These are phyloP conservation scores for Linnemannia exigua DNA, from an alignment of 192 early-diverging fungal genomes.

Conservation along the genomic window DNA sequence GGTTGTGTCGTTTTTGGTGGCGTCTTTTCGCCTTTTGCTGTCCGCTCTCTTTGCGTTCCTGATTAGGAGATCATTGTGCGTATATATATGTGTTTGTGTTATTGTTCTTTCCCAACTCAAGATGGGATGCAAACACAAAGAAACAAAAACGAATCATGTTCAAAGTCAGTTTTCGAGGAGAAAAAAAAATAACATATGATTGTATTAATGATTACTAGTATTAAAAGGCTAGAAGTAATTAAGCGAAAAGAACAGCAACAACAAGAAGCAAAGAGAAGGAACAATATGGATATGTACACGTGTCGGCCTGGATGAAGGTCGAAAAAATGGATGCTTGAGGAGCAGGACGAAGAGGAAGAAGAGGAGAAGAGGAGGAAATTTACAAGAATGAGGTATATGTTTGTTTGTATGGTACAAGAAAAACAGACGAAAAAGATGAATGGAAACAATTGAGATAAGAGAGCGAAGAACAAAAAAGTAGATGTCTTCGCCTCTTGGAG, in stretches of 20 bases:
- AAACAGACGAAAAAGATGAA: not conserved
- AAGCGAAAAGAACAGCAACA: not conserved
- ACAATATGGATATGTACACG: conserved; percentile 2
- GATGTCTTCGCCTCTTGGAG: not conserved
- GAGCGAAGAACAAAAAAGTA: not conserved
- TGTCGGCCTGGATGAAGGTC: not conserved
- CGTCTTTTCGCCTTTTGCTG: not conserved
- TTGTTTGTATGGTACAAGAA: conserved; percentile 14
- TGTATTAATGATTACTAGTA: not conserved
- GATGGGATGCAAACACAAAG: not conserved
- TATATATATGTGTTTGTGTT: too few species aligned
- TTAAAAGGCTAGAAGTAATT: not conserved
- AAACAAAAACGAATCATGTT: not conserved
- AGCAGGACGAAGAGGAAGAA: too few species aligned
- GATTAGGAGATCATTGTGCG: too few species aligned
- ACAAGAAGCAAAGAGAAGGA: not conserved
- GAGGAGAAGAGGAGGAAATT: not conserved
- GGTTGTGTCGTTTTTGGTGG: not conserved
- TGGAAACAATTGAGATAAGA: not conserved
- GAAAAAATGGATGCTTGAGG: not conserved
- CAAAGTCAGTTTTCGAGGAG: not conserved
- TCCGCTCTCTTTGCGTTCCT: not conserved
- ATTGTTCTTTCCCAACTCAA: not conserved
- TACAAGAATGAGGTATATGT: conserved; percentile 4
- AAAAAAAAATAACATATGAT: not conserved